Conservation (phyloP, 208 protist genomes). For the Leishmania turanica region DNA sequence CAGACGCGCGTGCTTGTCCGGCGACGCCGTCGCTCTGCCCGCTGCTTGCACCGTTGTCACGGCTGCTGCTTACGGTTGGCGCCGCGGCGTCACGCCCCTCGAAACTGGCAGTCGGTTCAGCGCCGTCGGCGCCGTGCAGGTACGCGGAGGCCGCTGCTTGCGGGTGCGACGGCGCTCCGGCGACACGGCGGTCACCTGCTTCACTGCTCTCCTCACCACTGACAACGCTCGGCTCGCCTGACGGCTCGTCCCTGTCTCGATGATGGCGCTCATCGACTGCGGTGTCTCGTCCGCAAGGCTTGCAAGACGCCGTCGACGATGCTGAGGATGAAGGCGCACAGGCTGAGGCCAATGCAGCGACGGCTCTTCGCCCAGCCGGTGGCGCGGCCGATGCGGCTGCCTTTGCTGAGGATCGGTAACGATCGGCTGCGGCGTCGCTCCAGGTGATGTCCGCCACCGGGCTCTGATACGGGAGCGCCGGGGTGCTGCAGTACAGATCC, state of each 20-base stretch:
- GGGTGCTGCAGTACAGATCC: constrained; percentile 11
- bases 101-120: neutral
- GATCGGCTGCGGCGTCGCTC: neutral
- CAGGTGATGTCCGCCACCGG: neutral
- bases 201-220: neutral
- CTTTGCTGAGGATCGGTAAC: neutral
- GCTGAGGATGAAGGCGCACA: neutral
- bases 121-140: neutral
- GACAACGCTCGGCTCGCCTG: neutral
- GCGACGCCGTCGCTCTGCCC: neutral
- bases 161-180: neutral
- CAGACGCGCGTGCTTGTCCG: neutral
- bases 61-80: neutral
- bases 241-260: neutral
- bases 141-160: no score
- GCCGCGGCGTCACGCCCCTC: no score
- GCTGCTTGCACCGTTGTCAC: neutral
- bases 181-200: neutral
- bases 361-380: neutral
- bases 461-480: constrained; percentile 3
- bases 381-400: neutral
- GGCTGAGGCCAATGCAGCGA: neutral
- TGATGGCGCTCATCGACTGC: neutral
- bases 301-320: neutral
- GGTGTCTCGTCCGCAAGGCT: neutral